Evolutionary conservation across 768 basidiomycete genomes (phyloP), one percentile per base, ranked within the genome.

Genomic region (Leucosporidium yakuticum): DNA sequence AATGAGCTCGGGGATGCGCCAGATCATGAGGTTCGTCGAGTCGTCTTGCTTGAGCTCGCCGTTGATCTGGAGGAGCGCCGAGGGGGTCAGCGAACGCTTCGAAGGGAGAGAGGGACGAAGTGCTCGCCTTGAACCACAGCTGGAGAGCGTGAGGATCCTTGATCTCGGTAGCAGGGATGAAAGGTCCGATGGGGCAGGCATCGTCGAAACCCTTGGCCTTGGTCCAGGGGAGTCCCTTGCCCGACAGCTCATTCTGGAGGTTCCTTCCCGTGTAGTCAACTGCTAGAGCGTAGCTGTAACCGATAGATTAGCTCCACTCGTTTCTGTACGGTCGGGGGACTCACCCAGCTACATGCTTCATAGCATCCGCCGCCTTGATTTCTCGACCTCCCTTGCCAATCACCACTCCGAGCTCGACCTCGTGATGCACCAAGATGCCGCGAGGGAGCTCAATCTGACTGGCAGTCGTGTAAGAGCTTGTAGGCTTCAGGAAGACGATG

Each of bases 401-500:
- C 65, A 99, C 85, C n/a, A 99, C 85, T 25, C 93, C 96, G 56
- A 99, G 89, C 80, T 99, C 96, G 70, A 99, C 95, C 85, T 98
- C 96, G 77, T 98, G 87, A 74, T 98, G 95, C 27, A 88, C 88
- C 5, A 87, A 74, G 48, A 94, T 83, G 9, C 94, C 94, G 31
- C 77, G 79, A 0, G 96, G 96, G 44, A 97, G 88, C 80, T 97
- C 90, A 25, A 98, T 80, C 47, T 84, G 83, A 2, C 90, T n/a
- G 23, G 27, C 85, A 25, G 81, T 34, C 32, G 97, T 76, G 77
- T 94, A 99, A 76, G 88, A 91, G 19, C 88, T 86, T 6, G 95
- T 97, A 12, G 95, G 96, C 80, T 99, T 99, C 32, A 98, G 81
- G 82, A 99, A 99, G 84, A 97, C 94, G 83, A 99, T 96, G 0